Percentiles rank a stretch among this genome's conserved stretches.
phyloP scores from a whole-genome alignment of 148 eudicot genomes.

The Bassia scoparia region DNA sequence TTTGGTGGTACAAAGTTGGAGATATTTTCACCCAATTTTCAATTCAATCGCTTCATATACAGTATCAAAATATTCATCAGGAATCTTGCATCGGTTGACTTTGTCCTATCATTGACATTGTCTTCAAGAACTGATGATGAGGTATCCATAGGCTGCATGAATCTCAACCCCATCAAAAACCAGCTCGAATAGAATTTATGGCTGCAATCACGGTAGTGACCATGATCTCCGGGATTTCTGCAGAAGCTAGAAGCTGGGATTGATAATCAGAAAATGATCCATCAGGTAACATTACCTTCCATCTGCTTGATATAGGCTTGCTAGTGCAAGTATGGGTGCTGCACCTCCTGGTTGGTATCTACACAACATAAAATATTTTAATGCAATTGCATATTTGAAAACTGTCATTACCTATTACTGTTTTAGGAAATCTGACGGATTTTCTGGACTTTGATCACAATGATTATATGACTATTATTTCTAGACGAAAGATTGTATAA shows the following conservation, averaged over 20 bases:
- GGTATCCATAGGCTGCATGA: conserved; percentile 80
- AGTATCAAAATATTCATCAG: conserved; percentile 49
- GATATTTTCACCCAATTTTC: conserved; percentile 61
- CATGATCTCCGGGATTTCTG: conserved; percentile 47
- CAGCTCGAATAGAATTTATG: conserved; percentile 76
- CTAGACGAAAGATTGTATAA: too few species aligned
- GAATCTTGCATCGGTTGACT: conserved; percentile 66
- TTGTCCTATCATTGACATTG: conserved; percentile 65
- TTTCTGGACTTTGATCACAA: too few species aligned
- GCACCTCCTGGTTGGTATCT: conserved; percentile 69
- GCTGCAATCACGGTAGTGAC: conserved; percentile 72
- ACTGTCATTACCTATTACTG: too few species aligned
- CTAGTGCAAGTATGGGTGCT: conserved; percentile 67
- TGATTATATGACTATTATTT: too few species aligned
- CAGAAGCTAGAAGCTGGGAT: conserved; percentile 48
- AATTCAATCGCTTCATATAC: conserved; percentile 46
- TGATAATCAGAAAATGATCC: conserved; percentile 46
- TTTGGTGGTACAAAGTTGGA: conserved; percentile 63
- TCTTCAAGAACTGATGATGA: conserved; percentile 86
- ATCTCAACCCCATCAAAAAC: conserved; percentile 87
- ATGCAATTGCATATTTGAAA: too few species aligned
- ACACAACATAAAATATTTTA: not conserved
- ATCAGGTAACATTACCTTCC: conserved; percentile 68
- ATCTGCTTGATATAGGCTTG: conserved; percentile 65
- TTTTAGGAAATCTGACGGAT: too few species aligned